Percentiles rank a stretch among this genome's conserved stretches.
Conservation (phyloP, 148 eudicot genomes). For the Tetragonia tetragonoides region DNA sequence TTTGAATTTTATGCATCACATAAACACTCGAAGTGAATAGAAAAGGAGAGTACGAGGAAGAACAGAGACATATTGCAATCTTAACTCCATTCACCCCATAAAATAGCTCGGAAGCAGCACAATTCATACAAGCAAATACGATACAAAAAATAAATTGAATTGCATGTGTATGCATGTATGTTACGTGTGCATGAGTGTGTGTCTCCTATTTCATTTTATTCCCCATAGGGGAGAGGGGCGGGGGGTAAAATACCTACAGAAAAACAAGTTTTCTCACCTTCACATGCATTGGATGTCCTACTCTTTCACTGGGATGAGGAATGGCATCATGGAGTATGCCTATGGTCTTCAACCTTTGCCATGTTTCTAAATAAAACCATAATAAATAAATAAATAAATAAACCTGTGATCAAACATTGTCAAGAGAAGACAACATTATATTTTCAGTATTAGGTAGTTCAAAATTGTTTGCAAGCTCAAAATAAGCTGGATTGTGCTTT, state of each 20-base stretch:
- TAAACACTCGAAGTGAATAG: too few species aligned
- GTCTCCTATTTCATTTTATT: neutral
- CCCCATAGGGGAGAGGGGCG: neutral
- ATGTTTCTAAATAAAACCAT: constrained; percentile 60
- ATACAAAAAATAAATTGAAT: neutral
- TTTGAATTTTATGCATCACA: neutral
- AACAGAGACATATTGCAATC: neutral
- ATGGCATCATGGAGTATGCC: constrained; percentile 76
- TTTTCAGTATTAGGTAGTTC: neutral
- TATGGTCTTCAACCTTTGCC: constrained; percentile 65
- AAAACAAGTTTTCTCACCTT: constrained; percentile 47
- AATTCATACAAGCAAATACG: neutral
- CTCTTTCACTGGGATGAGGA: constrained; percentile 66
- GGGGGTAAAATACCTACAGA: neutral
- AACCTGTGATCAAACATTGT: neutral
- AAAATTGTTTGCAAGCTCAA: neutral
- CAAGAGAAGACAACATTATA: neutral
- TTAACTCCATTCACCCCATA: neutral
- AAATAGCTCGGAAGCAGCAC: neutral
- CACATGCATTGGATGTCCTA: constrained; percentile 82
- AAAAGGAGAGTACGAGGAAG: neutral
- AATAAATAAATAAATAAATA: too few species aligned
- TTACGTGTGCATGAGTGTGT: neutral
- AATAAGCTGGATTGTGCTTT: neutral
- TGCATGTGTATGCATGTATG: neutral